A percentile compares a stretch with the other conserved stretches of the same genome.
Evolutionary conservation across 306 rosid genomes (phyloP).

Genomic region (Vigna trinervia): DNA sequence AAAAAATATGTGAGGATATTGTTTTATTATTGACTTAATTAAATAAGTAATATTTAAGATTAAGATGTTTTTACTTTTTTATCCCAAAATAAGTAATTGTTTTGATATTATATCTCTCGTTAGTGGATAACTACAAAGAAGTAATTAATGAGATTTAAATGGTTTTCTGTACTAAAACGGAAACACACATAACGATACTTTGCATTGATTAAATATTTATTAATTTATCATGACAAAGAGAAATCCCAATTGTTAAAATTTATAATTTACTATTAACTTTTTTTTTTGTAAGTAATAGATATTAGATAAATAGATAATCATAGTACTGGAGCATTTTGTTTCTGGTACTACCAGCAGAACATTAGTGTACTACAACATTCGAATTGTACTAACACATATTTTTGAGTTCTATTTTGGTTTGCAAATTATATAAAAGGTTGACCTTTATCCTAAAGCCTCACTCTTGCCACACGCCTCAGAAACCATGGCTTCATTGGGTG

Average conservation of each 20-base stretch:
- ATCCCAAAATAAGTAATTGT: no score
- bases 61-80: no score
- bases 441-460: constrained; percentile 17
- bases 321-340: neutral
- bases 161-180: no score
- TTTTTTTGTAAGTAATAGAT: neutral
- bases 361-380: neutral
- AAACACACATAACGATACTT: no score
- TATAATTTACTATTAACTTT: neutral
- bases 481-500: constrained; percentile 38
- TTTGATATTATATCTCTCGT: no score
- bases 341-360: neutral
- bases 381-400: constrained; percentile 13
- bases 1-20: no score
- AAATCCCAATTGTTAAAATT: neutral
- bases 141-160: no score
- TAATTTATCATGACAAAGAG: no score
- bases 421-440: neutral
- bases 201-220: no score
- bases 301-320: neutral
- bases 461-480: neutral
- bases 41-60: no score
- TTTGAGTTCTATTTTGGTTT: neutral
- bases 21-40: no score
- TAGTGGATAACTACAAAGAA: no score